Conservation (phyloP, 2,329 filamentous ascomycete genomes). For the Aspergillus bombycis region DNA sequence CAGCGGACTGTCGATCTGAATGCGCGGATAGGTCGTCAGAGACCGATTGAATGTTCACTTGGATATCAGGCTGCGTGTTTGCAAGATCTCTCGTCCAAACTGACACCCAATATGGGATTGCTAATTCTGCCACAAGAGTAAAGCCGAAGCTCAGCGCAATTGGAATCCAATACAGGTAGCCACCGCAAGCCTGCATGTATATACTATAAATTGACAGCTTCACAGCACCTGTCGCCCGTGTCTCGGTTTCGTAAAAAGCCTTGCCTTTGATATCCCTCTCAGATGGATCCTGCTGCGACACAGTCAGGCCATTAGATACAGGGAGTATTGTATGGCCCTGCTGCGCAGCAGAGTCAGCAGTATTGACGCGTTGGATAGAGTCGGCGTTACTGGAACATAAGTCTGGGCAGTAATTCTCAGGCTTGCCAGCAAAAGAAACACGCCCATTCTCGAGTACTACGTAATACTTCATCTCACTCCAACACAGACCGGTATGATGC, state of each 20-base stretch:
- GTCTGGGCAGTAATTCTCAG: conserved; percentile 2
- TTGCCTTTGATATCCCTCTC: conserved; percentile 51
- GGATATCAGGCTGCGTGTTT: background rate
- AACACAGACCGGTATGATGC: conserved; percentile 71
- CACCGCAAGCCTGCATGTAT: conserved; percentile 71
- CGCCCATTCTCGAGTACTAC: conserved; percentile 12
- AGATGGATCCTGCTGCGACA: background rate
- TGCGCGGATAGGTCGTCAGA: background rate
- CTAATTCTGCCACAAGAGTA: conserved; percentile 4
- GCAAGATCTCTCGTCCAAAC: conserved; percentile 9
- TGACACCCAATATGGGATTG: conserved; percentile 5
- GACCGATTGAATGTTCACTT: background rate
- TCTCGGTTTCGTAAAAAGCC: conserved; percentile 75
- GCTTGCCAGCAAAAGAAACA: conserved; percentile 4
- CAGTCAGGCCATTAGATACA: no score
- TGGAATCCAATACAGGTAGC: conserved; percentile 62
- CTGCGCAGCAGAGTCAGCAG: background rate
- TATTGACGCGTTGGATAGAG: background rate
- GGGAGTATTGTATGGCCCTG: background rate
- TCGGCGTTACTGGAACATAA: conserved; percentile 35
- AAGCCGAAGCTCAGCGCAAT: conserved; percentile 56
- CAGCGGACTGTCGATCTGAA: background rate
- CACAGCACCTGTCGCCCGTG: conserved; percentile 69
- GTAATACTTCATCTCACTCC: conserved; percentile 7
- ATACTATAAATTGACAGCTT: conserved; percentile 66